Evolutionary conservation across 768 basidiomycete species (phyloP).

Genomic region (Lactifluus volemus): DNA sequence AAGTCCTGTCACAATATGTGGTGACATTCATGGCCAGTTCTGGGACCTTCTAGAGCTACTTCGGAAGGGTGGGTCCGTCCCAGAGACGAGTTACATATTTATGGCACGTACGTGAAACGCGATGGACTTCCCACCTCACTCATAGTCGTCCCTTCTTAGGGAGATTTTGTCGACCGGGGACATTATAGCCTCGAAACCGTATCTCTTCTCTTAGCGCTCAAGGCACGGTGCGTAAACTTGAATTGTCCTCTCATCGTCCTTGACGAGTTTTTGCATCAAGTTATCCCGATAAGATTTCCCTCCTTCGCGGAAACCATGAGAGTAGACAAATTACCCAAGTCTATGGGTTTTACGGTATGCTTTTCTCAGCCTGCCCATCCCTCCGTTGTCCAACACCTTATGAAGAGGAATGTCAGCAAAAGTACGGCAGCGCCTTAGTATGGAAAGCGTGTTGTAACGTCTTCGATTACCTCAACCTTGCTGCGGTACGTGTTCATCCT

Average conservation of each 20-base stretch:
- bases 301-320: conserved; percentile 93
- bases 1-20: conserved; percentile 89
- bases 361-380: not conserved
- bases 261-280: conserved; percentile 30
- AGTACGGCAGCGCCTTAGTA: conserved; percentile 89
- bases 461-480: conserved; percentile 92
- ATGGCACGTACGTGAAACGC: conserved; percentile 63
- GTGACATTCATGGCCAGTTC: conserved; percentile 97
- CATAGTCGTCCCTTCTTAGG: conserved; percentile 37
- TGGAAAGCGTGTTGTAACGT: conserved; percentile 98
- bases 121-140: conserved; percentile 15
- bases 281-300: conserved; percentile 87
- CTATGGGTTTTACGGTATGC: conserved; percentile 93
- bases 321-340: conserved; percentile 97
- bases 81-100: conserved; percentile 85
- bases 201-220: conserved; percentile 77
- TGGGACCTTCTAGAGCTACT: conserved; percentile 93
- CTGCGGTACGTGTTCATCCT: conserved; percentile 55
- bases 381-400: conserved; percentile 5
- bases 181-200: conserved; percentile 96
- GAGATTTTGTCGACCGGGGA: conserved; percentile 96
- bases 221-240: conserved; percentile 56
- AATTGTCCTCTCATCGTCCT: not conserved
- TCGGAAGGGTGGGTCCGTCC: conserved; percentile 66
- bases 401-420: conserved; percentile 93